Evolutionary conservation across 345 rosid species (phyloP), one percentile per base, ranked within the genome.

Genomic region (Eucalyptus erythrocorys): DNA sequence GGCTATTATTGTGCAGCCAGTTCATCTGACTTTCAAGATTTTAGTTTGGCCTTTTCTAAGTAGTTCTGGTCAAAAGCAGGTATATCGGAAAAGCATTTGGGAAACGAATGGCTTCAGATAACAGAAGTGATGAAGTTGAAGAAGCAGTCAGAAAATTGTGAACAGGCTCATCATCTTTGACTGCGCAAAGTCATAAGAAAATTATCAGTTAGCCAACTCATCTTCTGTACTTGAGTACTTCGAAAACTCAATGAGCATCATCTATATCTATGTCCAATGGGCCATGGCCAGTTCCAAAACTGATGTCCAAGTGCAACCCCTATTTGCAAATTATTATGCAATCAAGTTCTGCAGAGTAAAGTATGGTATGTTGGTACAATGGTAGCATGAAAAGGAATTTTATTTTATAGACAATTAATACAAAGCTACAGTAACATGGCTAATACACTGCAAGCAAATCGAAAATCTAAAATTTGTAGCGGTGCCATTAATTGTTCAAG

Each of bases 361-460:
- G 4, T 13, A 66, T 3, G 2, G 79, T 2, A 32, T 10, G 64
- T 57, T 68, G 42, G 80, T 34, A 34, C 24, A 17, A 19, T 34
- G 80, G 22, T 68, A 16, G 42, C 80, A 8, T 68, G 80, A 4
- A 68, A 68, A 68, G 3, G 43, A 68, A 17, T 34, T 19, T 68
- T 8, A 32, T 68, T 17, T 34, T 10, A 68, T 34, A 17, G 12
- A 68, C 43, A 32, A 68, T 68, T 43, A 17, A 37, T 17, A 34
- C 21, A 8, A 8, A 17, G 7, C 80, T 16, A 68, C 7, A 34
- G 24, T 0, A 16, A 34, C 24, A 0, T 34, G 80, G 24, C 11
- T 16, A 17, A 9, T 2, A 16, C 43, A 34, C 43, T 3, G 24
- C 43, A 11, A 34, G 43, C 80, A 34, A 68, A 34, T 37, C 0